Evolutionary conservation across 208 protist genomes (phyloP), one percentile per base, ranked within the genome.

Genomic region (Trypanosoma platydactyli): DNA sequence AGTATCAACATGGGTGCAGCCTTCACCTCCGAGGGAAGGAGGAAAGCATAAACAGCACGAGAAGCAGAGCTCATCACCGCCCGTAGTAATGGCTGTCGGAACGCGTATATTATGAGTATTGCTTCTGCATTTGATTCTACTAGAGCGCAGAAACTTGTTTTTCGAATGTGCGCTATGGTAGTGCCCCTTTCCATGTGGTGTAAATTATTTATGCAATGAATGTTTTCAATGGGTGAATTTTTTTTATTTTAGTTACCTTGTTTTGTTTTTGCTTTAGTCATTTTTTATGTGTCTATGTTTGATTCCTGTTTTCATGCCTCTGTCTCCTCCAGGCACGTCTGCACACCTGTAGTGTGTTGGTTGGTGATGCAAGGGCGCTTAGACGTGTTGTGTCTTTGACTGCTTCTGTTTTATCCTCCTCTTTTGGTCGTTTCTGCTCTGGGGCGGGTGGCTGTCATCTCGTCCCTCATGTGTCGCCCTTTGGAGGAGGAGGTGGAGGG

Each of bases 51-150:
- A 11, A 69, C 24, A 12, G 58, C 60, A 29, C 73, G 56, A 12
- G 71, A 22, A 56, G 61, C 33, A 24, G 41, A 44, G 5, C 18
- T 5, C 1, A 24, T 11, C 11, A 6, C 1, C 33, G 18, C 6
- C 63, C 5, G 27, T 68, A 16, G 38, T 61, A 44, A 55, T 84
- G 25, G 72, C 83, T 58, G 80, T 88, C 29, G 83, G 71, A 18
- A 85, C 83, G 11, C 79, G 73, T 41, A 85, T 85, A 73, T 46
- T 84, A 16, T 83, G 58, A 58, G 5, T 38, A 3, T 3, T 38
- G 33, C 33, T 11, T 38, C 9, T 38, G 33, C 33, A 3, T 3
- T 38, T 38, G 33, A 9, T 11, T 38, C 33, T n/a, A n/a, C n/a
- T n/a, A n/a, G n/a, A n/a, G n/a, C n/a, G n/a, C n/a, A n/a, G n/a